These are phyloP conservation scores for Malus asiatica DNA, from an alignment of 306 rosid genomes.

Conservation along the genomic window DNA sequence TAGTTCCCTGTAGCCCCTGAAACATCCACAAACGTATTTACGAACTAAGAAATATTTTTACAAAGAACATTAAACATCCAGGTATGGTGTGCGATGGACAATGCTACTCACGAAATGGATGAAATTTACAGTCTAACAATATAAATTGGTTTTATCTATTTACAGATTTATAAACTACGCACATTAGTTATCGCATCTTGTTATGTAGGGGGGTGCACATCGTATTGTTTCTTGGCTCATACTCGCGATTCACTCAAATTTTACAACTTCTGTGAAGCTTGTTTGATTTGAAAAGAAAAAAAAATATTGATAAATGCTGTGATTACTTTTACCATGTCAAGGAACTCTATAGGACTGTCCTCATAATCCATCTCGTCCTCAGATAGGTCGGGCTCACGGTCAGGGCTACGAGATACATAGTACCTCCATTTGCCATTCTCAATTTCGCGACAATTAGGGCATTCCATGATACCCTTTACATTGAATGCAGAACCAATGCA, in stretches of 20 bases:
- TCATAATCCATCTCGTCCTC: not conserved
- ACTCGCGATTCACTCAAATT: not conserved
- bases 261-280: too few species aligned
- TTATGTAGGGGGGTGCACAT: too few species aligned
- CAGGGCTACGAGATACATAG: not conserved
- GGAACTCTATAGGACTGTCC: not conserved
- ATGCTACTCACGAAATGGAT: not conserved
- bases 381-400: not conserved
- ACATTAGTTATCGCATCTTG: not conserved
- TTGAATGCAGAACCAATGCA: constrained; percentile 23
- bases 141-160: not conserved
- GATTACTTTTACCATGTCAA: constrained; percentile 15
- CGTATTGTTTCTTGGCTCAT: not conserved
- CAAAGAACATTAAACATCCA: too few species aligned
- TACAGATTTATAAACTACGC: not conserved
- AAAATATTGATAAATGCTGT: not conserved
- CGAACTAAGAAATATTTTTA: not conserved
- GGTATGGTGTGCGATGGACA: too few species aligned
- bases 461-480: constrained; percentile 17
- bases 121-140: not conserved
- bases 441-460: constrained; percentile 10
- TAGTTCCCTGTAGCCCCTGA: not conserved
- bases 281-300: not conserved
- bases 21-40: not conserved
- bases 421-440: constrained; percentile 10